Conservation (phyloP, 768 basidiomycete species). For the Tricholoma terreum region DNA sequence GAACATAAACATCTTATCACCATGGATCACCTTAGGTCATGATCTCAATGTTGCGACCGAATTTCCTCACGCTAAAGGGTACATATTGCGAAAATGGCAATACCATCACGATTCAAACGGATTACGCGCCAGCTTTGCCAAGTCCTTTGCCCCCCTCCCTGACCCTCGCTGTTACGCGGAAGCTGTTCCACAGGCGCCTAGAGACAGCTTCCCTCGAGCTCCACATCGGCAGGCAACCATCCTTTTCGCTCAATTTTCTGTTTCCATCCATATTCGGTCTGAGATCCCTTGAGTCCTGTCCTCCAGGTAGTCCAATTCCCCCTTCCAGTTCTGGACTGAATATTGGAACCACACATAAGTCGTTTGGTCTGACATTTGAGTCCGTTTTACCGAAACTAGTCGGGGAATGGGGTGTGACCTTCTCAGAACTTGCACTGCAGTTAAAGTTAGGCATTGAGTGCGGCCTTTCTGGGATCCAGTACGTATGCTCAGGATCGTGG, state of each 20-base stretch:
- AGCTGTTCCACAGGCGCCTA: conserved; percentile 47
- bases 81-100: conserved; percentile 51
- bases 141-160: conserved; percentile 35
- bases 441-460: conserved; percentile 48
- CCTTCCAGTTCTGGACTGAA: conserved; percentile 54
- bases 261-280: conserved; percentile 42
- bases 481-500: conserved; percentile 49
- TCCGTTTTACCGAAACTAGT: conserved; percentile 46
- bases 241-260: conserved; percentile 39
- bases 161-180: conserved; percentile 45
- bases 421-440: conserved; percentile 54
- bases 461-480: conserved; percentile 43
- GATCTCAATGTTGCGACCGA: conserved; percentile 24
- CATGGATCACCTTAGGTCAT: neutral
- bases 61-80: conserved; percentile 39
- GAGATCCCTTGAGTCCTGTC: conserved; percentile 12
- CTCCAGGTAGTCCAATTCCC: conserved; percentile 13
- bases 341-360: conserved; percentile 43
- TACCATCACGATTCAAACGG: conserved; percentile 36
- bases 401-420: conserved; percentile 48
- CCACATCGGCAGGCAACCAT: conserved; percentile 31
- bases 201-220: conserved; percentile 45
- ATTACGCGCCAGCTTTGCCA: conserved; percentile 32
- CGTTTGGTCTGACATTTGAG: conserved; percentile 47
- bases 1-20: conserved; percentile 20